Conservation (phyloP, 352 stramenopile genomes). For the Pythium utonaiense region DNA sequence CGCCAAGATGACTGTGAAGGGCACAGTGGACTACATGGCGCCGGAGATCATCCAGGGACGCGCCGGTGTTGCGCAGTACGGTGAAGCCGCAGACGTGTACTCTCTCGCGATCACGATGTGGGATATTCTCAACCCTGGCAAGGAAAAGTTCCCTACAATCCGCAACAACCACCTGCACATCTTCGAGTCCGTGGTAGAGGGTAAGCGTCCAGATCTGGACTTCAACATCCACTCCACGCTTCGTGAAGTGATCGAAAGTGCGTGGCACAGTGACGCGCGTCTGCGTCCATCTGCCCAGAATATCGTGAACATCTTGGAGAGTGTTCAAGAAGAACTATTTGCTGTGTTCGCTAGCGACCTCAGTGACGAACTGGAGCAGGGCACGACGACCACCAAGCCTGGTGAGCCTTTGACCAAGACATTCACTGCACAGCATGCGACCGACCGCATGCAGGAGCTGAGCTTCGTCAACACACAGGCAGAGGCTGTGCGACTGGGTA, state of each 20-base stretch:
- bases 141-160: constrained; percentile 42
- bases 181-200: constrained; percentile 44
- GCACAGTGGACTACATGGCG: constrained; percentile 80
- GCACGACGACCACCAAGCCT: constrained; percentile 12
- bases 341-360: constrained; percentile 18
- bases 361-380: constrained; percentile 10
- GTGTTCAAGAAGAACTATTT: constrained; percentile 22
- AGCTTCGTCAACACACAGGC: constrained; percentile 20
- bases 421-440: constrained; percentile 15
- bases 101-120: constrained; percentile 74
- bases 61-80: constrained; percentile 47
- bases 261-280: constrained; percentile 26
- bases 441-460: constrained; percentile 16
- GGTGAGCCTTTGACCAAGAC: constrained; percentile 3
- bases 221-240: constrained; percentile 17
- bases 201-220: constrained; percentile 32
- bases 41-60: constrained; percentile 74
- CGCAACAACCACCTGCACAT: constrained; percentile 48
- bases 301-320: constrained; percentile 27
- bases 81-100: constrained; percentile 69
- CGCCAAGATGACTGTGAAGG: constrained; percentile 53
- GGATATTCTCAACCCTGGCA: constrained; percentile 53
- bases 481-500: constrained; percentile 29
- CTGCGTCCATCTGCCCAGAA: constrained; percentile 21
- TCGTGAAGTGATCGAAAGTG: constrained; percentile 24